These are phyloP conservation scores for Crucibulum laeve DNA, from an alignment of 768 basidiomycete species.

Conservation along the genomic window DNA sequence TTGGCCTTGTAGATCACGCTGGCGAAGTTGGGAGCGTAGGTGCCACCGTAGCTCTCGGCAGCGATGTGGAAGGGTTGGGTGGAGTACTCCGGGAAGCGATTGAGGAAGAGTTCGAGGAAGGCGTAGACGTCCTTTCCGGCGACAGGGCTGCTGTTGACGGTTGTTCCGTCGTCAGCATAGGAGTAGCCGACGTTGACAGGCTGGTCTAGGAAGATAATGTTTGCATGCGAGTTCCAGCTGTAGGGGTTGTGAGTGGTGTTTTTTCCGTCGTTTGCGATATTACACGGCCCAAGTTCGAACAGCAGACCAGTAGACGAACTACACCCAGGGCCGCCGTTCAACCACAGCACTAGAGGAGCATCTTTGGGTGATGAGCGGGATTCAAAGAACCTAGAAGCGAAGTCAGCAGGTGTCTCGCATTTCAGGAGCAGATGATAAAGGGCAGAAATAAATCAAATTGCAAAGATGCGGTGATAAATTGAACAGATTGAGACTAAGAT, in stretches of 20 bases:
- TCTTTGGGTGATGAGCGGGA: conserved; percentile 65
- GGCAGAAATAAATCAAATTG: not conserved
- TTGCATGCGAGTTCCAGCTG: conserved; percentile 83
- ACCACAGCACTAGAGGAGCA: conserved; percentile 86
- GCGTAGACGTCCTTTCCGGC: conserved; percentile 90
- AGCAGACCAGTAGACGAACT: conserved; percentile 80
- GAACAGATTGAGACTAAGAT: not conserved
- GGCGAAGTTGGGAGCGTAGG: conserved; percentile 84
- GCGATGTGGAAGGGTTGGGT: conserved; percentile 71
- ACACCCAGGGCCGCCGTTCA: conserved; percentile 78
- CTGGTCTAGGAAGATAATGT: conserved; percentile 74
- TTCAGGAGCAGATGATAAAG: not conserved
- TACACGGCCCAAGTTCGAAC: conserved; percentile 91
- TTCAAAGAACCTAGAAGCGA: conserved; percentile 76
- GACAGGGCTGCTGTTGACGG: conserved; percentile 75
- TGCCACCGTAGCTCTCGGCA: conserved; percentile 77
- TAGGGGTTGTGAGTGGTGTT: conserved; percentile 71
- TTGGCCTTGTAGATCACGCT: conserved; percentile 79
- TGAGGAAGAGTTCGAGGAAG: conserved; percentile 77
- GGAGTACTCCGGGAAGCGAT: conserved; percentile 72
- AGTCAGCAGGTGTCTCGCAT: conserved; percentile 1
- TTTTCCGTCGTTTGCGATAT: conserved; percentile 60
- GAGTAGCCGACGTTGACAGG: conserved; percentile 91
- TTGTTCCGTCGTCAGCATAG: conserved; percentile 71
- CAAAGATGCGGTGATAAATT: not conserved